These are phyloP conservation scores for Nemania sp. DNA, from an alignment of 2,329 filamentous ascomycete species.

Conservation along the genomic window DNA sequence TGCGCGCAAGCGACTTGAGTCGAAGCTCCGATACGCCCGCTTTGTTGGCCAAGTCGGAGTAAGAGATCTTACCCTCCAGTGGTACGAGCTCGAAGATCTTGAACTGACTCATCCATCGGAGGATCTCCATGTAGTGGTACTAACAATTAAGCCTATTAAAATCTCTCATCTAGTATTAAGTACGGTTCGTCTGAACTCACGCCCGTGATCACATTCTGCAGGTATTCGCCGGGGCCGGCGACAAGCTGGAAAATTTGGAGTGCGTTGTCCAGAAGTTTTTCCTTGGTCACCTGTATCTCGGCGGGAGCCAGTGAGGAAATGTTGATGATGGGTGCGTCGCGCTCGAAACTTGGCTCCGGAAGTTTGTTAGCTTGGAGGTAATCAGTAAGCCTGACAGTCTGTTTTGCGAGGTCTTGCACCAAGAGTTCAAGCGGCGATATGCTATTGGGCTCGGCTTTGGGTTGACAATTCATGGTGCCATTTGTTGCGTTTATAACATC, in stretches of 20 bases:
- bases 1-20: background rate
- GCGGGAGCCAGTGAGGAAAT: slow-evolving; percentile 8
- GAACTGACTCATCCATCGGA: slow-evolving; percentile 7
- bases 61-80: background rate
- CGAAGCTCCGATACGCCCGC: slow-evolving; percentile 8
- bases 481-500: background rate
- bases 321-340: slow-evolving; percentile 14
- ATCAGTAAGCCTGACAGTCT: slow-evolving; percentile 9
- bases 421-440: slow-evolving; percentile 5
- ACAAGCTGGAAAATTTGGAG: slow-evolving; percentile 9
- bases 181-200: background rate
- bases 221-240: slow-evolving; percentile 5
- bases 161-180: background rate
- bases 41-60: background rate
- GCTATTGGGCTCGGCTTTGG: background rate
- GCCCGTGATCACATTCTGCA: slow-evolving; percentile 7
- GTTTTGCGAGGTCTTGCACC: slow-evolving; percentile 10
- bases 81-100: slow-evolving; percentile 17
- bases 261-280: background rate
- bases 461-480: background rate
- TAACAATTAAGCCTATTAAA: background rate
- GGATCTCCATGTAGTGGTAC: slow-evolving; percentile 14
- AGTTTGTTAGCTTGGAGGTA: slow-evolving; percentile 11
- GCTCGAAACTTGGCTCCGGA: slow-evolving; percentile 14
- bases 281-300: slow-evolving; percentile 9